Base-by-base conservation (phyloP, 306 rosid species). In the Prosopis cineraria region DNA sequence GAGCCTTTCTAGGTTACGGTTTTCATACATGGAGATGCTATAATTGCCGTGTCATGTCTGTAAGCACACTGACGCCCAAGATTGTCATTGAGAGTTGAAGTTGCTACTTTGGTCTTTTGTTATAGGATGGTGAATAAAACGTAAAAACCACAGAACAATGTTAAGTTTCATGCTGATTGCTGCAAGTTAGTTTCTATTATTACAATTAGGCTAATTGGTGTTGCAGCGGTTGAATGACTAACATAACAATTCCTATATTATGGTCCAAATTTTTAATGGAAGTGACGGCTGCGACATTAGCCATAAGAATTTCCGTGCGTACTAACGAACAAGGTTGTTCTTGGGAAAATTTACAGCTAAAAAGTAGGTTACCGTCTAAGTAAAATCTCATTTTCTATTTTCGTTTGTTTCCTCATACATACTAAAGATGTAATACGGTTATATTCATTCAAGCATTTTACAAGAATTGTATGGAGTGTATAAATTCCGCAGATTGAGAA, bases 181-280 rank as follows among this genome's bases (percentile, higher is more conserved):
- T 39, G 31, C 13, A 8, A 63, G 6, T 5, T 63, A 17, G 16
- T 17, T 62, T 62, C 41, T 24, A 31, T 31, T 67, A 9, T 22
- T n/a, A 22, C 43, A 34, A 1, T n/a, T 10, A 0, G 52, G 33
- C 52, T 40, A 13, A 20, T 29, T 24, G 33, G 13, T 40, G 22
- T 66, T 41, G 72, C 25, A 43, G 56, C 27, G 40, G 45, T 29
- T 69, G 40, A 69, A 68, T 41, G 53, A 68, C 19, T 41, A 24
- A 24, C 36, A 22, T 22, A 13, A 14, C 12, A 68, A 34, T 37
- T 10, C 43, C 31, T 8, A 34, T 22, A 55, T 16, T 39, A 66
- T 11, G 1, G 25, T 22, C 50, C 50, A 11, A 39, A n/a, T 11
- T 20, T 66, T 4, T 50, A 10, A 1, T 66, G 19, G 3, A 58